Base-by-base conservation (phyloP, 2,329 filamentous ascomycete genomes). In the Hymenotorrendiella dingleyae region DNA sequence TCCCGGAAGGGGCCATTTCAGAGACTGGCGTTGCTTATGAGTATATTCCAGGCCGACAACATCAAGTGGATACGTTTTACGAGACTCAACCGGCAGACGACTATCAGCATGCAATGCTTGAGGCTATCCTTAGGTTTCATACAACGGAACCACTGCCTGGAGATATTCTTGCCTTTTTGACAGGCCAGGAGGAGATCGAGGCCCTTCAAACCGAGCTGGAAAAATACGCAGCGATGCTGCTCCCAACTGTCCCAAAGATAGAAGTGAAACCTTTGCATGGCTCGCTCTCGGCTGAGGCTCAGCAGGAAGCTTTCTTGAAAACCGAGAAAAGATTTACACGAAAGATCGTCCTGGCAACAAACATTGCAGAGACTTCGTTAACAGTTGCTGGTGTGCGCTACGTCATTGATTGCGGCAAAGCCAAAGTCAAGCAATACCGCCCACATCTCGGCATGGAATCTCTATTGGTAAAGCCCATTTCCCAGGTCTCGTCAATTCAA, bases 351-450 rank as follows among this genome's bases (percentile, higher is more conserved):
- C 70, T 98, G 1, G 84, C 90, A 0, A 98, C 93, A 11, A 98
- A 98, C 58, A 97, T 98, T 56, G 93, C 93, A n/a, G 93, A 98
- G 63, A 97, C 93, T 0, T 97, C 93, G 1, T 86, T 98, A 46
- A 98, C 93, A 0, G 90, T 98, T 0, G 85, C 91, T 0, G 93
- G 93, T 2, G 89, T 98, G 6, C 80, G 87, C 4, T 93, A 85
- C 54, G 91, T 98, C 8, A 76, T 98, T 16, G 93, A 98, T 60
- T 86, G 86, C 42, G 93, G 93, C 34, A 96, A 96, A 58, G 86
- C 86, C 7, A 98, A 98, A 62, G 77, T 94, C 51, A 96, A 96
- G 65, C 85, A 94, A 52, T 98, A 89, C 61, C 83, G 90, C 11
- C 78, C 84, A 12, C 76, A 82, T 1, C 73, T 97, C 0, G 90